Evolutionary conservation across 176 grass and related monocot genomes (phyloP), one percentile per base, ranked within the genome.

Genomic region (Poa pratensis): DNA sequence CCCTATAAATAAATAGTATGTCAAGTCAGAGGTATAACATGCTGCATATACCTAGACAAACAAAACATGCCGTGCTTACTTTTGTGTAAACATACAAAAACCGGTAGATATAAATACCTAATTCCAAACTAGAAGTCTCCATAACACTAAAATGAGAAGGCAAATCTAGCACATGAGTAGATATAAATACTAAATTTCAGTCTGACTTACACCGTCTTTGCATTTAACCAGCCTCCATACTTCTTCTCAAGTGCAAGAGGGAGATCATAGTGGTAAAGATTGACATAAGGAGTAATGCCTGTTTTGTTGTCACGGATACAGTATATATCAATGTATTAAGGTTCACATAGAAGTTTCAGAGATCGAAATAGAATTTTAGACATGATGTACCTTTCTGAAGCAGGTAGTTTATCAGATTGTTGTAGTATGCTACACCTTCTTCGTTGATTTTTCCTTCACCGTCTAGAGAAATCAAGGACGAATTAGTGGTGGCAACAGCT

Each of bases 361-460:
- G 23, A 46, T 34, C 2, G 8, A 68, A 59, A 42, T 40, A 18
- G 19, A 45, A 61, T 58, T 9, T 5, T 45, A 76, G 19, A 85
- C 30, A 82, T 46, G 15, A 88, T 16, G 40, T 26, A 73, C 69
- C 69, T 90, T 92, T 87, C 53, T 86, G 84, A 76, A 92, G 79
- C 65, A 92, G 83, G 68, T 92, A 89, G 40, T 95, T 70, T 83
- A 95, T 95, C 70, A 95, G 75, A 81, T 87, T 95, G 11, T 95
- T 93, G 83, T 93, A 95, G 49, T 95, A 90, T 0, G 89, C 81
- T 70, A 95, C 87, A 73, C 93, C 93, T 82, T 92, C 73, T 78
- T 69, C 49, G 42, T 95, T 92, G 73, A 92, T 54, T 85, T 19
- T 80, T 72, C 93, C 90, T 64, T 88, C 89, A 1, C 86, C 88